phyloP scores from a whole-genome alignment of 805 yeast species.

The Ogataea naganishii region DNA sequence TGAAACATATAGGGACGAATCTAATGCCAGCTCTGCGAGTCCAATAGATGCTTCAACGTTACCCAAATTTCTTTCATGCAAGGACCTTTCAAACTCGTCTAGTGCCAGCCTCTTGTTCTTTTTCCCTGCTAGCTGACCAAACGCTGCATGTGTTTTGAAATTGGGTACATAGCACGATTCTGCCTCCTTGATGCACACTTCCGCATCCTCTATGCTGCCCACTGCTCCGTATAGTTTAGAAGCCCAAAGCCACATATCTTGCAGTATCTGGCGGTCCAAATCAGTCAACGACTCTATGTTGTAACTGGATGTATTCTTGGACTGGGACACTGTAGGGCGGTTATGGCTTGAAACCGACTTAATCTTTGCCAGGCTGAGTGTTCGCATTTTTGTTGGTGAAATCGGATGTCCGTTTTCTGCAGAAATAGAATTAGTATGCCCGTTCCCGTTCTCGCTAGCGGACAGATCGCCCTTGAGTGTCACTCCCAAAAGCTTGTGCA shows the following conservation, averaged over 20 bases:
- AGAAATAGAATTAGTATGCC: too few relatives aligned
- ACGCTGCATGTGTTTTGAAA: constrained; percentile 37
- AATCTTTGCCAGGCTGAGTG: too few relatives aligned
- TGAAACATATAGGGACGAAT: constrained; percentile 41
- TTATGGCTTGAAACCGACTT: too few relatives aligned
- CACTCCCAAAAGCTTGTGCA: constrained; percentile 44
- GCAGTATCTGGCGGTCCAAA: constrained; percentile 34
- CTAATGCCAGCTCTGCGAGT: constrained; percentile 38
- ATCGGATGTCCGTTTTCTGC: too few relatives aligned
- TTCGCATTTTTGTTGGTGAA: too few relatives aligned
- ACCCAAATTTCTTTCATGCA: constrained; percentile 35
- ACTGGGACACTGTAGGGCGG: too few relatives aligned
- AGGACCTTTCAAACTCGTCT: constrained; percentile 56
- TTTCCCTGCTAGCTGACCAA: constrained; percentile 35
- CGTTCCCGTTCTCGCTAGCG: too few relatives aligned
- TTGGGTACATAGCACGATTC: constrained; percentile 38
- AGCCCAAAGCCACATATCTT: constrained; percentile 69
- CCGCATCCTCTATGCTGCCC: constrained; percentile 50
- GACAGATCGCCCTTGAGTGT: too few relatives aligned
- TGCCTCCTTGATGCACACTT: constrained; percentile 68
- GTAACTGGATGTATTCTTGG: too few relatives aligned
- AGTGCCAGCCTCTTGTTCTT: constrained; percentile 34
- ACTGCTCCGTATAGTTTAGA: constrained; percentile 53
- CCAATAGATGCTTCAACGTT: constrained; percentile 49
- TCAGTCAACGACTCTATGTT: constrained; percentile 2